Evolutionary conservation across 2,329 filamentous ascomycete species (phyloP), one percentile per base, ranked within the genome.

Genomic region (Drechslerella stenobrocha): DNA sequence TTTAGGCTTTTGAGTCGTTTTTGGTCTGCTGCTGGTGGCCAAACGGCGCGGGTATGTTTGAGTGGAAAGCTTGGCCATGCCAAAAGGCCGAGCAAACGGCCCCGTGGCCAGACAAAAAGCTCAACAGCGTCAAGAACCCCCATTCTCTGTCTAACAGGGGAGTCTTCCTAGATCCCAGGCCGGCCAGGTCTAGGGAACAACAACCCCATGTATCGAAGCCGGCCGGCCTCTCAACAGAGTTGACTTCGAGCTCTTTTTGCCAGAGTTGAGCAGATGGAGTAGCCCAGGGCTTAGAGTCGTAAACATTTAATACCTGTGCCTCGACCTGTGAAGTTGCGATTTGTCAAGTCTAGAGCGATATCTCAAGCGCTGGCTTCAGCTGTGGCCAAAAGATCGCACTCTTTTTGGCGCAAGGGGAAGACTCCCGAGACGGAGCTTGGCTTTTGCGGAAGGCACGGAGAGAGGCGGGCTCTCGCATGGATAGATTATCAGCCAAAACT

Each of bases 81-180:
- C 61, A 55, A 66, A 24, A 42, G 28, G 34, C 45, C 52, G 20
- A 57, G 52, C 34, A 37, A 58, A 46, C 46, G 24, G 61, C 59
- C 61, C 61, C 61, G 61, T 66, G 61, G 53, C 22, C 61, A 66
- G 58, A 53, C 61, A 66, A 13, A 65, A 48, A 52, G 60, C 60
- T 52, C 52, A 37, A 23, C 60, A 65, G 52, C 60, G 57, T 65
- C 46, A 65, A 65, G 53, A 52, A 3, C 46, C 52, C 47, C 60
- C 52, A 52, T 57, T 34, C 42, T 32, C 60, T 46, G 45, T 52
- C 35, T 52, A 7, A 44, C 61, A 58, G 47, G 60, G 52, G 47
- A 40, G 23, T 58, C 58, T 58, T 52, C 61, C 48, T 48, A 58
- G 61, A 66, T 66, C 61, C 61, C 59, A 53, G 61, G 37, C 53